A percentile compares a stretch with the other conserved stretches of the same genome.
phyloP scores from a whole-genome alignment of 2,329 filamentous ascomycete genomes.

The Dothistroma pini region DNA sequence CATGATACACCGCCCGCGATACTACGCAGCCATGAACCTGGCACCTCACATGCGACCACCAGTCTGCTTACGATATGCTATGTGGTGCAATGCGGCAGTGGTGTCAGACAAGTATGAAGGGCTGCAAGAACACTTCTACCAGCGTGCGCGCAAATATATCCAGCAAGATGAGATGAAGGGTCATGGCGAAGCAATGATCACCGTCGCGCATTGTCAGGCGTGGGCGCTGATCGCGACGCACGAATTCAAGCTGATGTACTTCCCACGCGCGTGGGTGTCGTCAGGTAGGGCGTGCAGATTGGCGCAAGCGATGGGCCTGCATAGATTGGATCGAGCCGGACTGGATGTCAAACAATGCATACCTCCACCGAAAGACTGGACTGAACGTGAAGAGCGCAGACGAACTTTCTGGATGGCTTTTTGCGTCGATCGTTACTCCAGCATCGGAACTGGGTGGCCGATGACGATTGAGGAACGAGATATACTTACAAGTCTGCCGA shows the following conservation, averaged over 20 bases:
- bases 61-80: conserved; percentile 83
- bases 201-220: conserved; percentile 78
- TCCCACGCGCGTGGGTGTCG: conserved; percentile 92
- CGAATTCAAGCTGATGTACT: conserved; percentile 98
- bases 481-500: conserved; percentile 79
- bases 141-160: conserved; percentile 81
- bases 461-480: conserved; percentile 91
- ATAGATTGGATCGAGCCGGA: conserved; percentile 76
- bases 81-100: conserved; percentile 92
- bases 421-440: conserved; percentile 85
- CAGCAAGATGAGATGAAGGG: conserved; percentile 89
- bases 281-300: conserved; percentile 77
- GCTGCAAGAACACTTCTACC: conserved; percentile 85
- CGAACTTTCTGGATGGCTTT: conserved; percentile 96
- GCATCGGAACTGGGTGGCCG: conserved; percentile 95
- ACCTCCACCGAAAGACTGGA: conserved; percentile 85
- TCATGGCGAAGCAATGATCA: conserved; percentile 84
- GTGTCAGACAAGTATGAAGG: conserved; percentile 75
- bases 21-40: conserved; percentile 83
- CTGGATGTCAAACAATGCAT: conserved; percentile 92
- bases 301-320: conserved; percentile 87
- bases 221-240: conserved; percentile 77
- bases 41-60: conserved; percentile 83
- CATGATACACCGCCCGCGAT: conserved; percentile 85
- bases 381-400: conserved; percentile 83